These are phyloP conservation scores for Pezicula neosporulosa DNA, from an alignment of 2,329 filamentous ascomycete genomes.

Conservation along the genomic window DNA sequence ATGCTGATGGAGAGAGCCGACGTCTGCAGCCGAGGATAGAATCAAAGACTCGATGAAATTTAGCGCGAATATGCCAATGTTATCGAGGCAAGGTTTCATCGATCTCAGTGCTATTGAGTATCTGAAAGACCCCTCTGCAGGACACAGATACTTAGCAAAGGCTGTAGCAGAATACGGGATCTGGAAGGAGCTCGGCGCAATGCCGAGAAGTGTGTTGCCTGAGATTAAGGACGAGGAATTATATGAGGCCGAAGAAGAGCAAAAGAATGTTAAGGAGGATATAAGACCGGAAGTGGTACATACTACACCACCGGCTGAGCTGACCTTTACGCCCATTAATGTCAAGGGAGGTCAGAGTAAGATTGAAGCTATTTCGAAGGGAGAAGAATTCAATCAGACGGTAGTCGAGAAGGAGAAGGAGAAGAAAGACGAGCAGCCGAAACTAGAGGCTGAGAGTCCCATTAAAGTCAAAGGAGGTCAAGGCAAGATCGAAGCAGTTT, in stretches of 20 bases:
- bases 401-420: background rate
- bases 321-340: too few species aligned
- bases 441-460: background rate
- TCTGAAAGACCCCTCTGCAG: constrained; percentile 13
- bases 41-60: constrained; percentile 14
- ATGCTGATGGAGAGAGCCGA: constrained; percentile 1
- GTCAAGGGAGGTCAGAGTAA: too few species aligned
- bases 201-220: constrained; percentile 17
- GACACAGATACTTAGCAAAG: constrained; percentile 8
- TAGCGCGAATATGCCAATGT: constrained; percentile 36
- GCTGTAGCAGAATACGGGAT: constrained; percentile 14
- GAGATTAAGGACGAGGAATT: background rate
- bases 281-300: background rate
- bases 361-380: too few species aligned
- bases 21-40: constrained; percentile 7
- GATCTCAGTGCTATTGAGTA: constrained; percentile 32
- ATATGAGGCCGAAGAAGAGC: background rate
- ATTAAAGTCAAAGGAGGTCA: too few species aligned
- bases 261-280: background rate
- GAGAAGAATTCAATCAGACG: too few species aligned
- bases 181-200: constrained; percentile 16
- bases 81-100: constrained; percentile 59
- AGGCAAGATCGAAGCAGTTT: too few species aligned
- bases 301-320: too few species aligned
- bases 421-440: background rate